phyloP scores from a whole-genome alignment of 202 grass and related monocot genomes.

The Musa balbisiana region DNA sequence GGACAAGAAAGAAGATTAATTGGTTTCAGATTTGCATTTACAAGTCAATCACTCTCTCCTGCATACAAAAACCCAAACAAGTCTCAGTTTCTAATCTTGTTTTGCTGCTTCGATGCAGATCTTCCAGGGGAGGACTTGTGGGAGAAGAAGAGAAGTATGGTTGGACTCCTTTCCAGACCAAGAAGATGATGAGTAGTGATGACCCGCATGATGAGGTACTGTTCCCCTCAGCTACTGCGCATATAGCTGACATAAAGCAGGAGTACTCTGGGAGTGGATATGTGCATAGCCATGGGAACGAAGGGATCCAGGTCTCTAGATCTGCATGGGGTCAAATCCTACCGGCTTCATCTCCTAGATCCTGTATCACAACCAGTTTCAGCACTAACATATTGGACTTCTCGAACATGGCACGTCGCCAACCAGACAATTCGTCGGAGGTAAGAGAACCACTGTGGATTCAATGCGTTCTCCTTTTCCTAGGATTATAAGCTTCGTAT shows the following conservation, averaged over 20 bases:
- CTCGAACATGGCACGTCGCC: conserved; percentile 34
- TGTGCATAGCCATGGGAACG: conserved; percentile 18
- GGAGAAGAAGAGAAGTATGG: conserved; percentile 14
- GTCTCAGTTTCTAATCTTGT: no score
- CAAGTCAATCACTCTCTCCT: no score
- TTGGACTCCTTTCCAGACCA: background rate
- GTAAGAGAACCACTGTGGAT: background rate
- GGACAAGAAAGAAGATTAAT: no score
- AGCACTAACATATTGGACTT: conserved; percentile 67
- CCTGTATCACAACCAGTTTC: conserved; percentile 46
- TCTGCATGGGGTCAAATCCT: conserved; percentile 45
- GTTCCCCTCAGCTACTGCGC: conserved; percentile 3
- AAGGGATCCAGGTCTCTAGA: conserved; percentile 27
- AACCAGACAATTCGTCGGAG: conserved; percentile 32
- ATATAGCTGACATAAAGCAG: conserved; percentile 23
- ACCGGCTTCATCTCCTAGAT: conserved; percentile 58
- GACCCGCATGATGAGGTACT: conserved; percentile 35
- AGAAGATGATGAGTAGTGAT: conserved; percentile 24
- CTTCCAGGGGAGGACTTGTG: conserved; percentile 14
- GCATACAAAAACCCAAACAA: no score
- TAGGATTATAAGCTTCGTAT: no score
- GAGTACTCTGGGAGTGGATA: conserved; percentile 13
- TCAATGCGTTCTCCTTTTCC: no score
- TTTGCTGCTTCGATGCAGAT: background rate
- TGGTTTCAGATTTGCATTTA: no score